Base-by-base conservation (phyloP, 768 basidiomycete species). In the Mycena floridula region DNA sequence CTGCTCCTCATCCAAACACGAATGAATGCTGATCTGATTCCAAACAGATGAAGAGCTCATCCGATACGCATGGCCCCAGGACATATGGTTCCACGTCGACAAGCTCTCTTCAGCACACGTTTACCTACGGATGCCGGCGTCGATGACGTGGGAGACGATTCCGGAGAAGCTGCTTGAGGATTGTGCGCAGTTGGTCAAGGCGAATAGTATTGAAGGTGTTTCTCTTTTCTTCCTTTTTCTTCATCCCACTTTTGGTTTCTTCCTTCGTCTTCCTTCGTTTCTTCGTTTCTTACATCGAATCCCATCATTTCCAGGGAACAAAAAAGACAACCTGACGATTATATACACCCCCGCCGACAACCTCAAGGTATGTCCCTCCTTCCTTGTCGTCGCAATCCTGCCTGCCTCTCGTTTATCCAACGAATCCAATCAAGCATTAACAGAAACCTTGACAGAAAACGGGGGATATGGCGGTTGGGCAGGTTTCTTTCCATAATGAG, bases 11-110 rank as follows among this genome's bases (percentile, higher is more conserved):
- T n/a, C n/a, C n/a, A n/a, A n/a, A n/a, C n/a, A n/a, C n/a, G n/a
- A n/a, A n/a, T n/a, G n/a, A n/a, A n/a, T n/a, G n/a, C n/a, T n/a
- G n/a, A n/a, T n/a, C n/a, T n/a, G n/a, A n/a, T n/a, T n/a, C n/a
- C n/a, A n/a, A n/a, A n/a, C n/a, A n/a, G n/a, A 99, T 67, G 95
- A 98, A 62, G 93, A 96, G 40, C 67, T 98, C 40, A 91, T 98
- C 55, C 88, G 81, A 64, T 96, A 91, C 55, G 93, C 87, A 6
- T 86, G 85, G 84, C 85, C 87, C 7, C 80, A 85, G 61, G 89
- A 91, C 49, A 66, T 90, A 43, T 90, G 89, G 90, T 96, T 98
- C 52, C 96, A 98, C 63, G 96, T 99, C 49, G 96, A 98, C 71
- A 95, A 94, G 61, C 80, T 98, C 23, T 95, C 91, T 0, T 96